Percentiles rank a stretch among this genome's conserved stretches.
These are phyloP conservation scores for Sphaerostilbella broomeana DNA, from an alignment of 2,329 filamentous ascomycete species.

Conservation along the genomic window DNA sequence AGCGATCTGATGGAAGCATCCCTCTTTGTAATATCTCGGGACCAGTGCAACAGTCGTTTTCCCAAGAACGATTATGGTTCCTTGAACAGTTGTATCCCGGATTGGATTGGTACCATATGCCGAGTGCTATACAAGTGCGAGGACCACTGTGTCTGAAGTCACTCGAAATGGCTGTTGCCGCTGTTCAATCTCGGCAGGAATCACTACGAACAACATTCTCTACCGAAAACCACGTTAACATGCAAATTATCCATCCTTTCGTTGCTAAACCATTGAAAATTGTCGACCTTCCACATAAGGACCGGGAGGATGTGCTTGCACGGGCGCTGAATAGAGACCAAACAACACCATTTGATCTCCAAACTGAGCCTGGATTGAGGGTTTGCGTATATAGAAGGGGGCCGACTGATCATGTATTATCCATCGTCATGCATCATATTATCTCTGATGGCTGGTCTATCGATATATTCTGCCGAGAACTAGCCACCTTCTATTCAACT, in stretches of 20 bases:
- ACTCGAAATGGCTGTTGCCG: not conserved
- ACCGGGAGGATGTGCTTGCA: conserved; percentile 5
- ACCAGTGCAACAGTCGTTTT: conserved; percentile 7
- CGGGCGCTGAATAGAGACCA: conserved; percentile 3
- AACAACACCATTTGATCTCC: conserved; percentile 8
- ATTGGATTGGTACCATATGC: conserved; percentile 7
- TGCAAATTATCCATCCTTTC: conserved; percentile 10
- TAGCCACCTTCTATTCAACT: conserved; percentile 10
- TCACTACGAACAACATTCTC: conserved; percentile 7
- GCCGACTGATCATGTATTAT: conserved; percentile 9
- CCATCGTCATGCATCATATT: conserved; percentile 20
- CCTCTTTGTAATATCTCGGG: not conserved
- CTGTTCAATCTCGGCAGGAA: conserved; percentile 5
- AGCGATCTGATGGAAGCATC: too few species aligned
- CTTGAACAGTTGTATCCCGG: conserved; percentile 7
- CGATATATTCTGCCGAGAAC: conserved; percentile 12
- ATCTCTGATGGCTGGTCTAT: conserved; percentile 22
- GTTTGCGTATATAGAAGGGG: conserved; percentile 9
- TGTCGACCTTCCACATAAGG: not conserved
- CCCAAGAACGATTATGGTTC: conserved; percentile 10
- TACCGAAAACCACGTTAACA: conserved; percentile 8
- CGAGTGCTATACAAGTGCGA: conserved; percentile 2
- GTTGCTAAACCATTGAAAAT: not conserved
- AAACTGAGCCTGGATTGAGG: conserved; percentile 14
- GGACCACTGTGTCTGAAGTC: not conserved